phyloP scores from a whole-genome alignment of 441 rosid species.

The Erodium moschatum region DNA sequence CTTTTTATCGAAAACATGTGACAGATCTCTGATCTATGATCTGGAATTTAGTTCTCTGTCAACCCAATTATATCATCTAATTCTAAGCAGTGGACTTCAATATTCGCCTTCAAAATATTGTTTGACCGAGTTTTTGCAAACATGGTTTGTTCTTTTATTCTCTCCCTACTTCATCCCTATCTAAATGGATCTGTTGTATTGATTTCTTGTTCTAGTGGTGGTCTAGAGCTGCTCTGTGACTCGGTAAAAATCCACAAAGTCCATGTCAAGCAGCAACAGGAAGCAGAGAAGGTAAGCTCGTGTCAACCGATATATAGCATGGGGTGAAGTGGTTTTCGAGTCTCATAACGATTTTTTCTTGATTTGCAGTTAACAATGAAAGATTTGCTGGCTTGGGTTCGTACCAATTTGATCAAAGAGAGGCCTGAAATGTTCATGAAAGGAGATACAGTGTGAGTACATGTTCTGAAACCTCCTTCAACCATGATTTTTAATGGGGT shows the following conservation, averaged over 20 bases:
- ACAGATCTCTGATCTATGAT: too few relatives aligned
- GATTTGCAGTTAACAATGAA: conserved; percentile 60
- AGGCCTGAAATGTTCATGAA: conserved; percentile 97
- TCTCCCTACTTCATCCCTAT: too few relatives aligned
- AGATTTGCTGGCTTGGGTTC: conserved; percentile 71
- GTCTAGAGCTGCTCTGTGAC: conserved; percentile 76
- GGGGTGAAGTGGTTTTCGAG: neutral
- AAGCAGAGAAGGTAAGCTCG: conserved; percentile 39
- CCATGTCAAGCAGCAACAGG: conserved; percentile 41
- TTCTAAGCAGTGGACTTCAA: too few relatives aligned
- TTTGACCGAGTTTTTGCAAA: too few relatives aligned
- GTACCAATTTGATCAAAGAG: conserved; percentile 74
- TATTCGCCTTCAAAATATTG: too few relatives aligned
- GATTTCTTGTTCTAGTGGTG: conserved; percentile 46
- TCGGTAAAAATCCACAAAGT: conserved; percentile 65
- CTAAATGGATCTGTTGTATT: too few relatives aligned
- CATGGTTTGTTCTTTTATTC: too few relatives aligned
- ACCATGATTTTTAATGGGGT: too few relatives aligned
- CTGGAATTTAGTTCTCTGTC: too few relatives aligned
- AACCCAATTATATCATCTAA: too few relatives aligned
- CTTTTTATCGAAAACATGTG: too few relatives aligned
- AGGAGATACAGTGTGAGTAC: conserved; percentile 81
- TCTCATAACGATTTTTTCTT: neutral
- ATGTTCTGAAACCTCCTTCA: too few relatives aligned
- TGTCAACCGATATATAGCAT: neutral